Conservation (phyloP, 1,139 yeast genomes). For the Yamadazyma aaseri region DNA sequence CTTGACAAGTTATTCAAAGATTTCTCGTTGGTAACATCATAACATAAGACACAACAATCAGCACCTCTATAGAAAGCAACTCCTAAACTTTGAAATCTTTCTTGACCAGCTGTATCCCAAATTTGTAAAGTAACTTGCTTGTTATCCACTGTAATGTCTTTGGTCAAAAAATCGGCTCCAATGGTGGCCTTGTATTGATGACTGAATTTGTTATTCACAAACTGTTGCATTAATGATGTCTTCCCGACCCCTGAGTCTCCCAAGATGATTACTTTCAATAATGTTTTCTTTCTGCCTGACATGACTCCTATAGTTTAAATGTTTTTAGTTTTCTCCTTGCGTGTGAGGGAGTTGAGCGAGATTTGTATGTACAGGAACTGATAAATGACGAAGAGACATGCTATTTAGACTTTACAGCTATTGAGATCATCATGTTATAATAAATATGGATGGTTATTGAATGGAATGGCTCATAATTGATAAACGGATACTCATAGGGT, state of each 20-base stretch:
- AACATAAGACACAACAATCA: conserved; percentile 94
- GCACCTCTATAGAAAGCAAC: conserved; percentile 98
- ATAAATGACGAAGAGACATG: too few relatives aligned
- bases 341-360: too few relatives aligned
- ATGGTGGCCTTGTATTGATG: conserved; percentile 97
- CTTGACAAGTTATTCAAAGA: conserved; percentile 85
- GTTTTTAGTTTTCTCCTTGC: too few relatives aligned
- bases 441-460: too few relatives aligned
- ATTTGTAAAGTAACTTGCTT: conserved; percentile 81
- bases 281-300: conserved; percentile 84
- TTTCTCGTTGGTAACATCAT: conserved; percentile 90
- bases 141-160: conserved; percentile 77
- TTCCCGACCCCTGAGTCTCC: conserved; percentile 99
- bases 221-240: conserved; percentile 94
- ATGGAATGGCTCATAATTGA: too few relatives aligned
- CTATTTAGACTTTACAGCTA: too few relatives aligned
- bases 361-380: too few relatives aligned
- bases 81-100: conserved; percentile 92
- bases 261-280: conserved; percentile 87
- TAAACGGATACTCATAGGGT: too few relatives aligned
- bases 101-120: conserved; percentile 99
- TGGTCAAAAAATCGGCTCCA: conserved; percentile 95
- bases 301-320: conserved; percentile 33
- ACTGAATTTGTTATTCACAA: conserved; percentile 91
- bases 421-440: too few relatives aligned